Evolutionary conservation across 1,284 basidiomycete genomes (phyloP), one percentile per base, ranked within the genome.

Genomic region (Agroathelia rolfsii): DNA sequence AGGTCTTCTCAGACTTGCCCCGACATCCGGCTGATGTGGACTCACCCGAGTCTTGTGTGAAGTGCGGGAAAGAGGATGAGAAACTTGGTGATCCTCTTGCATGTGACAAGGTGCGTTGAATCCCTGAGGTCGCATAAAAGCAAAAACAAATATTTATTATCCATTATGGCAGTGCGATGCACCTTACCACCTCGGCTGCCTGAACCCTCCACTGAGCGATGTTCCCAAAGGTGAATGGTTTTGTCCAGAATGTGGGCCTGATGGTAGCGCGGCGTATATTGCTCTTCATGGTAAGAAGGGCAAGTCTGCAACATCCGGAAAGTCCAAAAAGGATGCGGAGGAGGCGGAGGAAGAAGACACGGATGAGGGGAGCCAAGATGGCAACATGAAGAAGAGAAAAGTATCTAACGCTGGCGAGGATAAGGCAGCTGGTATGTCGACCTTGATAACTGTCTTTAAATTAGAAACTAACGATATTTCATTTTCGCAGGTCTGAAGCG

Each of bases 161-260:
- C 15, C 18, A 22, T 22, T 20, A 39, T 24, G 14, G 18, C 23
- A 90, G 81, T 97, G 92, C 52, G 92, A 96, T 49, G 69, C 72
- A 28, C 87, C 90, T 0, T 95, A 84, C 52, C 92, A 97, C 52
- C 62, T 85, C 9, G 65, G 64, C 3, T 97, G 92, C 53, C 69
- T 94, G 30, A 58, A 64, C 20, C 92, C 90, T 5, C 85, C 87
- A 3, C 58, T 97, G 30, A 51, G 59, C 10, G 73, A 64, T 1
- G 62, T 93, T 10, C 93, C 93, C 0, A 84, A 87, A 14, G 92
- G 85, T 22, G 86, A 92, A 53, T 94, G 89, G 89, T 93, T 92
- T 66, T 93, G 88, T 48, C 76, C 82, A 0, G 62, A 68, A 30
- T 93, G 88, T 42, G 49, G 48, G 24, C 50, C 53, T 10, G 47